Base-by-base conservation (phyloP, 768 basidiomycete species). In the Lactarius sanguifluus region DNA sequence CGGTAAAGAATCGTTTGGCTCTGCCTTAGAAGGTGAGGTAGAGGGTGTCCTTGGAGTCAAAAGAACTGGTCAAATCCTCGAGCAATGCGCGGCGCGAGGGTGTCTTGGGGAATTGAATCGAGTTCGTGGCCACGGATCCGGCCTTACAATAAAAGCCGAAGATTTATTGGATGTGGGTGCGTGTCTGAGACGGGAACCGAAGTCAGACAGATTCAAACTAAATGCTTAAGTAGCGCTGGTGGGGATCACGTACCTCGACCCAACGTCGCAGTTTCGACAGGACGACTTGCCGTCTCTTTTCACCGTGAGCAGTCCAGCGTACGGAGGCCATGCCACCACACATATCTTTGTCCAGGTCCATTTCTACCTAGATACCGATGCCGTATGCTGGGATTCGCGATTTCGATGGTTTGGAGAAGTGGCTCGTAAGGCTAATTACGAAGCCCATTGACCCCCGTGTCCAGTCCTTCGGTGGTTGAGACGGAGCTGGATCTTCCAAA, bases 251-350 rank as follows among this genome's bases (percentile, higher is more conserved):
- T 72, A 89, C 91, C 78, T 86, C 77, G 4, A 77, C 74, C 92
- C 92, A 94, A 50, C 76, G 73, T 45, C 83, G 77, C 38, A 94
- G 76, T 72, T 91, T 94, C 20, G 73, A 68, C 30, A 79, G 79
- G 69, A 93, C 82, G 61, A 84, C 78, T 62, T 80, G 77, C 62
- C 86, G 83, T 62, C 92, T 84, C 40, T 77, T 77, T 62, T 91
- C 89, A 43, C 83, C 77, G 54, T 81, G 85, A 32, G 89, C 85
- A 3, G 92, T 92, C 92, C 92, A 94, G 64, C 91, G 85, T 61
- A 94, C 90, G 34, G 92, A 90, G 43, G 91, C 90, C 89, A 94
- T 93, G n/a, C 92, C 91, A 55, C 83, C 85, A 25, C 80, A 80
- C 87, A 90, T 87, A 71, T 84, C 86, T 77, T 90, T 90, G 76